Base-by-base conservation (phyloP, 1,284 basidiomycete species). In the Rugosomyces carneus region DNA sequence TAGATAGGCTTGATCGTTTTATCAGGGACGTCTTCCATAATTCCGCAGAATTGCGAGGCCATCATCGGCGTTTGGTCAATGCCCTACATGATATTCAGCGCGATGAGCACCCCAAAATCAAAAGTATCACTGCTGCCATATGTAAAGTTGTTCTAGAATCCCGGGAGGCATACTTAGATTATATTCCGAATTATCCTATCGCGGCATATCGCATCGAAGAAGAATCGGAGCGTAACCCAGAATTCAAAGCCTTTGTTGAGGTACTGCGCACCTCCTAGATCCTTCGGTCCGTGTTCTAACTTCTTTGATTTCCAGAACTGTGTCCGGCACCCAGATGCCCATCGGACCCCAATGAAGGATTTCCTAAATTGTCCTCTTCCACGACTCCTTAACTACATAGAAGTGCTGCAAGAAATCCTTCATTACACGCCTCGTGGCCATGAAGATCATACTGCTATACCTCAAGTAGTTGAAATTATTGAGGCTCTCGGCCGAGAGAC, bases 21-120 rank as follows among this genome's bases (percentile, higher is more conserved):
- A 79, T 97, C 48, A 70, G 75, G 36, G 89, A 95, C 37, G 91
- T 93, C n/a, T 97, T 94, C 66, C 87, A 93, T 67, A 98, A 97
- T 62, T 91, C 88, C 50, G 70, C 72, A 5, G 87, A 93, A 51
- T 76, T 99, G 8, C 80, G 86, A 47, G 68, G 69, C 2, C 81
- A 89, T 57, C 87, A 92, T 56, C 74, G 77, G 35, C 72, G 72
- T 44, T 71, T 98, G 45, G 76, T 98, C 15, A 81, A 90, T 37
- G 80, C 79, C 9, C 69, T 99, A 38, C 88, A 93, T 50, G 79
- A 86, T 37, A 82, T 94, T 36, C 95, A 99, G 65, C 73, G 86
- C 6, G 90, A 97, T 50, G 85, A 97, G 60, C 89, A 93, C 61
- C 93, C 94, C 0, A 64, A 78, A 39, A 83, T 98, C 47, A 80